Base-by-base conservation (phyloP, 1,139 yeast species). In the Debaryomyces fabryi region DNA sequence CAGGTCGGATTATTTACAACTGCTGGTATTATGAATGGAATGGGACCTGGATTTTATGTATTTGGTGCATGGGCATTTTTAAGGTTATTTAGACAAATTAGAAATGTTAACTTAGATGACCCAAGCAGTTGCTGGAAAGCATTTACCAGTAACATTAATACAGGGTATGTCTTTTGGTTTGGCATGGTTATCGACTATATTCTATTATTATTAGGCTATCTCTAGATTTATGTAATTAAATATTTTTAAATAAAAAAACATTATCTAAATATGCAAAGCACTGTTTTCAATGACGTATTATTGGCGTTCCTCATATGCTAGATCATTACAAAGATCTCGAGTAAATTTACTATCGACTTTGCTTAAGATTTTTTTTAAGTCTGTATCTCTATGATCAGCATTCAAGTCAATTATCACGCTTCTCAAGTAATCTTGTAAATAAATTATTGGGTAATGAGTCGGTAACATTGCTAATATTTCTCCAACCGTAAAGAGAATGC, bases 121-220 rank as follows among this genome's bases (percentile, higher is more conserved):
- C 96, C 97, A 20, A 75, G 69, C 33, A 79, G 84, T 60, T 93
- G 99, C 68, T 89, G 97, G 93, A 72, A 74, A 47, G 82, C 85
- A 65, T 93, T 93, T 65, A 76, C 77, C 13, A 81, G 83, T 39
- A 93, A 92, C 66, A 87, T 92, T 57, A 76, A 76, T 51, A 88
- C 96, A 4, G 99, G 98, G 1, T 81, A 86, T 58, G 79, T 82
- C 45, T 76, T 93, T 54, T 85, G 91, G 76, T 71, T 78, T 29
- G 98, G 97, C 8, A 81, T 91, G 58, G 62, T 87, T 39, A 60
- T 85, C 43, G 98, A 93, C 65, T 93, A 91, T 65, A 51, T 85
- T 35, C 64, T 82, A 58, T 72, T 74, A 53, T 50, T 83, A 20
- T 58, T 69, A 35, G 84, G 85, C 2, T 63, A 65, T 48, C 60